phyloP scores from a whole-genome alignment of 1,284 basidiomycete genomes.

The Phaffia rhodozyma region DNA sequence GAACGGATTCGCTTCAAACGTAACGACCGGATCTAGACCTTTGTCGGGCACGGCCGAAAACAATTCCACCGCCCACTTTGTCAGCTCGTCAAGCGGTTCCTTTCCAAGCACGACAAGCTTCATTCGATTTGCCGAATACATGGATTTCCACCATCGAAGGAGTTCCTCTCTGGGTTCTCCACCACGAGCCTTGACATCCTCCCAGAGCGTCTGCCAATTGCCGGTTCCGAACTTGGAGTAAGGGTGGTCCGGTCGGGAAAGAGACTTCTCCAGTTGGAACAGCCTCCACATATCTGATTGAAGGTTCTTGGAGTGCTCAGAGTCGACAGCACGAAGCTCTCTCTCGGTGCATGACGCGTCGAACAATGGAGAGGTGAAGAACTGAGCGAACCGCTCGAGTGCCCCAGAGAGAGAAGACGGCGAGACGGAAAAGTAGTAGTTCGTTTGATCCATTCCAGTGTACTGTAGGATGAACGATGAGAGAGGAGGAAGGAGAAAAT shows the following conservation, averaged over 20 bases:
- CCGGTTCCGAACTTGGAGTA: conserved; percentile 92
- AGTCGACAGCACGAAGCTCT: conserved; percentile 94
- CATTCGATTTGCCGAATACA: conserved; percentile 94
- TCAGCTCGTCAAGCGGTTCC: conserved; percentile 70
- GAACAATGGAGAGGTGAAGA: conserved; percentile 91
- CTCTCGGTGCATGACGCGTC: conserved; percentile 73
- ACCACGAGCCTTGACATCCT: conserved; percentile 45
- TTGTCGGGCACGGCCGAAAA: conserved; percentile 70
- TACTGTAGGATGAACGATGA: conserved; percentile 23
- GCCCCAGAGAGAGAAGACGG: conserved; percentile 72
- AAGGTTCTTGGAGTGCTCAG: conserved; percentile 96
- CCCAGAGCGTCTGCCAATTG: conserved; percentile 70
- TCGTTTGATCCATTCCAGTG: conserved; percentile 86
- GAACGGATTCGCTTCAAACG: conserved; percentile 52
- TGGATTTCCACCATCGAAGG: conserved; percentile 85
- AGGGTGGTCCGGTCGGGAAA: conserved; percentile 65
- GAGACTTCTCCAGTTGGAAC: conserved; percentile 87
- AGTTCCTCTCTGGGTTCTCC: conserved; percentile 80
- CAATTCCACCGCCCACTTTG: conserved; percentile 53
- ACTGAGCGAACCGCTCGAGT: conserved; percentile 80
- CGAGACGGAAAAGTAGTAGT: conserved; percentile 87
- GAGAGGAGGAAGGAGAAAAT: conserved; percentile 53
- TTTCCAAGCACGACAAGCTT: conserved; percentile 79
- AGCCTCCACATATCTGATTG: conserved; percentile 85
- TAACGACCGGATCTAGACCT: conserved; percentile 49